Evolutionary conservation across 1,284 basidiomycete species (phyloP).

Genomic region (Leucocoprinus gongylophorus): DNA sequence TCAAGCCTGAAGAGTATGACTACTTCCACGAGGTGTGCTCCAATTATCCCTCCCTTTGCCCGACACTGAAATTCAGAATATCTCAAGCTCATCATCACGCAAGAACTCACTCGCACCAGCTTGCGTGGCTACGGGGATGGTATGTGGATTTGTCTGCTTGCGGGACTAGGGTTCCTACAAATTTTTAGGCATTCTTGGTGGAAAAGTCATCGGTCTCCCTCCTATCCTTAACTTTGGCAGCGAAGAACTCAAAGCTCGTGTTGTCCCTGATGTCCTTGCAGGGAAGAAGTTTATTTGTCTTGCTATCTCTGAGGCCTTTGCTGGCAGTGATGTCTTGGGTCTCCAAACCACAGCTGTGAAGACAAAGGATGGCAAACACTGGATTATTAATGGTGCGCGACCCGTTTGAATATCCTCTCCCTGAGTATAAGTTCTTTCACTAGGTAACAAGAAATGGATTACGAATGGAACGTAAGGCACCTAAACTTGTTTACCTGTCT

Average conservation of each 20-base stretch:
- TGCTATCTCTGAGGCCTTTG: constrained; percentile 85
- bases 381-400: constrained; percentile 70
- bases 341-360: constrained; percentile 78
- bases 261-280: constrained; percentile 75
- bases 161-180: not conserved
- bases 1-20: constrained; percentile 62
- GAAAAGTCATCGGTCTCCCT: constrained; percentile 74
- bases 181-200: constrained; percentile 52
- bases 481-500: not conserved
- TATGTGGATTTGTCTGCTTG: constrained; percentile 12
- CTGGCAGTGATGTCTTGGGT: constrained; percentile 86
- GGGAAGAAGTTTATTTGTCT: constrained; percentile 79
- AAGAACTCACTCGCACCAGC: constrained; percentile 73
- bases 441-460: constrained; percentile 64
- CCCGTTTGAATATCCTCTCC: constrained; percentile 12
- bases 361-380: constrained; percentile 75
- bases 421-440: constrained; percentile 29
- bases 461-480: constrained; percentile 54
- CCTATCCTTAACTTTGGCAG: constrained; percentile 82
- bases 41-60: constrained; percentile 3
- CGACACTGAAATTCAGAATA: not conserved
- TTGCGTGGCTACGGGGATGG: constrained; percentile 71
- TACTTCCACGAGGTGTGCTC: constrained; percentile 71
- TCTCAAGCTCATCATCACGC: constrained; percentile 70
- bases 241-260: constrained; percentile 66